Base-by-base conservation (phyloP, 768 basidiomycete genomes). In the Termitomyces sp. region DNA sequence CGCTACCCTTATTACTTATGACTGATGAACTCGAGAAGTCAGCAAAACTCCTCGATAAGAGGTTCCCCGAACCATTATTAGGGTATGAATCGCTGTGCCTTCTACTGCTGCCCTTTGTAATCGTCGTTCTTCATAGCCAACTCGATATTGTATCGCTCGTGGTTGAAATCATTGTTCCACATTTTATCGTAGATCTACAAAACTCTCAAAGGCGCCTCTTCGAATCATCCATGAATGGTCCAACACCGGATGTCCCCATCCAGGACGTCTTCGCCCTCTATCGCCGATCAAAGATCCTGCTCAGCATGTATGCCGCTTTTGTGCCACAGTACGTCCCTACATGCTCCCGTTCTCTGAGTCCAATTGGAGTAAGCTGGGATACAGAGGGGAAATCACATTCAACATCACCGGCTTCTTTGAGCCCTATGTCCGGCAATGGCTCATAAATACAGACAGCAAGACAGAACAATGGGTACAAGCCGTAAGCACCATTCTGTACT, bases 401-500 rank as follows among this genome's bases (percentile, higher is more conserved):
- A 83, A 93, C 60, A 72, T 92, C 29, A 78, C 84, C 4, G 77
- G 75, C 4, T 91, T 90, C 73, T 98, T 98, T 66, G 89, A 92
- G 69, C 84, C 88, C 2, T 93, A 92, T 68, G 91, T 98, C 8
- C 79, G 83, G 7, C 84, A 89, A 61, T 99, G 95, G 96, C 73
- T 99, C 25, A 63, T 82, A n/a, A 87, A 88, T 57, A 97, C 92
- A 0, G 90, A 95, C 63, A 83, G 77, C 57, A 96, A 93, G 77
- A 98, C 96, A 8, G 81, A 82, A 44, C 88, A 94, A 59, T 99
- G 97, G 97, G 96, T 98, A 5, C 83, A 95, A 68, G 87, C 88
- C 59, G 92, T 93, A 61, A 71, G 91, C n/a, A 12, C 12, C 11
- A 8, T 81, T 19, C 32, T 56, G n/a, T 21, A 21, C 7, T 41